Evolutionary conservation across 345 rosid species (phyloP).

Genomic region (Populus nigra): DNA sequence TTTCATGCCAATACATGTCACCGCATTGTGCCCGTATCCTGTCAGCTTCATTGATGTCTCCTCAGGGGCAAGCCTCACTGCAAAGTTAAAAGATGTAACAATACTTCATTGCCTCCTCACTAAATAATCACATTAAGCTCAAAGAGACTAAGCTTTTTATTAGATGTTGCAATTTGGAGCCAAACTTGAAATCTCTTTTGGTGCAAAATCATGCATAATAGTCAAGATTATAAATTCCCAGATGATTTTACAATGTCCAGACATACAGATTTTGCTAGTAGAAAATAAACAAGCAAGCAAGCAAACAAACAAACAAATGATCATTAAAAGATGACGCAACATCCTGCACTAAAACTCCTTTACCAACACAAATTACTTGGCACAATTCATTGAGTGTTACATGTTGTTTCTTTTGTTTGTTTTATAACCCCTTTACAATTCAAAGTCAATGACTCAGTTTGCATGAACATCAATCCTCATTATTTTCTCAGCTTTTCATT

Average conservation of each 20-base stretch:
- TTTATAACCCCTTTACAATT: background rate
- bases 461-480: background rate
- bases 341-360: background rate
- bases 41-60: slow-evolving; percentile 64
- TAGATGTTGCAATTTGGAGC: slow-evolving; percentile 2
- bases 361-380: background rate
- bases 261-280: background rate
- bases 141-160: background rate
- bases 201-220: too few relatives aligned
- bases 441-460: too few relatives aligned
- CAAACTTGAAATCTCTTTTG: background rate
- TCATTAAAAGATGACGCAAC: background rate
- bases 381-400: background rate
- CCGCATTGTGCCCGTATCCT: slow-evolving; percentile 83
- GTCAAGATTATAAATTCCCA: background rate
- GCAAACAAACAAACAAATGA: background rate
- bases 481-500: background rate
- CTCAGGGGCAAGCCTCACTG: slow-evolving; percentile 96
- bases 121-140: background rate
- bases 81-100: slow-evolving; percentile 19
- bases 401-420: background rate
- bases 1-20: slow-evolving; percentile 81
- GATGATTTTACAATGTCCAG: background rate
- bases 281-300: background rate
- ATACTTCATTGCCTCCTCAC: background rate